Evolutionary conservation across 2,329 filamentous ascomycete species (phyloP), one percentile per base, ranked within the genome.

Genomic region (Penicillium sp.): DNA sequence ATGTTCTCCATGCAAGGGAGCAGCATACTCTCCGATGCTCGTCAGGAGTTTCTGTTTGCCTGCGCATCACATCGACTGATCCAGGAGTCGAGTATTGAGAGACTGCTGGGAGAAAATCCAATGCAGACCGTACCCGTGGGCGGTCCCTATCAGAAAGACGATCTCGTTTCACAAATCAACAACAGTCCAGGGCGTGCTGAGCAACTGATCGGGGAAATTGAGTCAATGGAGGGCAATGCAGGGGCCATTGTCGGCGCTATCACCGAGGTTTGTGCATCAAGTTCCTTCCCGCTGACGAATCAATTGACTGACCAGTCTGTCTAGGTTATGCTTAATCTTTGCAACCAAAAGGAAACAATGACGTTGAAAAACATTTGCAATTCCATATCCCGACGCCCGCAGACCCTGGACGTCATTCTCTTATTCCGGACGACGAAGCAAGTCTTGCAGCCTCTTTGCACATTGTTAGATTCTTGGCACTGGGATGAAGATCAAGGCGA

Each of bases 1-100:
- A 77, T 82, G 58, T 83, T 84, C 50, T 76, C 81, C 44, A 80
- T 81, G 75, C 76, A 64, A 72, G 72, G 71, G 9, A 81, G 77
- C 45, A 79, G 78, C 45, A 75, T 78, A 34, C 72, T 86, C 2
- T 80, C 82, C 27, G 79, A 83, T 51, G 88, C 88, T 27, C 80
- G 84, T 26, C 86, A 86, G 70, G 75, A 96, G 52, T 97, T 97
- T 56, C 80, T 95, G 36, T 93, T 94, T 54, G 84, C 91, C 0
- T 98, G 93, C 64, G 88, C 88, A 46, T 76, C 96, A 35, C 90
- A 97, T 66, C 83, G 84, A 1, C 74, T 98, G n/a, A 83, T 97
- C 25, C 81, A 84, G 0, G 83, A 90, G 54, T 77, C 82, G 32
- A 86, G 85, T 43, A 87, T 95, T 12, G 84, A 91, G 62, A 80